phyloP scores from a whole-genome alignment of 352 stramenopile species.

The Thalassiosira delicatula region DNA sequence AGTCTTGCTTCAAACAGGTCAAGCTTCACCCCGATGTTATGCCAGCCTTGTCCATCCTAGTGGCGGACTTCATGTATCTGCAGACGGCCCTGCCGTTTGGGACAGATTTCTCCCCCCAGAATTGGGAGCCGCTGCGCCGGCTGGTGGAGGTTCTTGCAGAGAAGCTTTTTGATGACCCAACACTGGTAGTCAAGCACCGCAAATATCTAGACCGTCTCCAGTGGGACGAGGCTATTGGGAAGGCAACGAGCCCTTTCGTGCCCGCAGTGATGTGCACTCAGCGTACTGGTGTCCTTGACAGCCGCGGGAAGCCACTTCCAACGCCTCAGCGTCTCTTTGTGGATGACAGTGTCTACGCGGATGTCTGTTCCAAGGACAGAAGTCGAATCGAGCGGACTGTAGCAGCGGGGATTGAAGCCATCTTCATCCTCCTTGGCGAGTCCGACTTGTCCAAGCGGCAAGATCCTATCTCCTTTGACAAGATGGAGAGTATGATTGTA shows the following conservation, averaged over 20 bases:
- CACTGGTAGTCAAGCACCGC: slow-evolving; percentile 14
- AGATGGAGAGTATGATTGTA: slow-evolving; percentile 41
- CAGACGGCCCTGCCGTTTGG: slow-evolving; percentile 28
- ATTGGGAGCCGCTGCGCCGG: slow-evolving; percentile 13
- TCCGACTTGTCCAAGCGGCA: not conserved
- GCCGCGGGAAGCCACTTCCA: not conserved
- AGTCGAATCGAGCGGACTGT: slow-evolving; percentile 28
- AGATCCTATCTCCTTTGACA: not conserved
- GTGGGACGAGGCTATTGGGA: not conserved
- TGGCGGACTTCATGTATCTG: not conserved
- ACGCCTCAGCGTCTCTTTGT: slow-evolving; percentile 49
- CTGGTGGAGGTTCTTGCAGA: slow-evolving; percentile 16
- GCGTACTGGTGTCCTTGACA: slow-evolving; percentile 3
- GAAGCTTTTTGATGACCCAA: slow-evolving; percentile 24
- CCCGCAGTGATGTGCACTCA: not conserved
- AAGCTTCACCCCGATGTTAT: slow-evolving; percentile 17
- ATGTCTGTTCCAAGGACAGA: slow-evolving; percentile 16
- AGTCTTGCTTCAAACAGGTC: slow-evolving; percentile 5
- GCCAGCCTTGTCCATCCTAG: not conserved
- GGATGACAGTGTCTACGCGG: slow-evolving; percentile 35
- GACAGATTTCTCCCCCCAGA: slow-evolving; percentile 25
- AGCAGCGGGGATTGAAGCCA: slow-evolving; percentile 39
- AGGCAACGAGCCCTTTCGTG: not conserved
- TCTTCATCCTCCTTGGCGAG: slow-evolving; percentile 30
- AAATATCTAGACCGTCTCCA: slow-evolving; percentile 34